Evolutionary conservation across 148 eudicot genomes (phyloP).

Genomic region (Vaccinium darrowii): DNA sequence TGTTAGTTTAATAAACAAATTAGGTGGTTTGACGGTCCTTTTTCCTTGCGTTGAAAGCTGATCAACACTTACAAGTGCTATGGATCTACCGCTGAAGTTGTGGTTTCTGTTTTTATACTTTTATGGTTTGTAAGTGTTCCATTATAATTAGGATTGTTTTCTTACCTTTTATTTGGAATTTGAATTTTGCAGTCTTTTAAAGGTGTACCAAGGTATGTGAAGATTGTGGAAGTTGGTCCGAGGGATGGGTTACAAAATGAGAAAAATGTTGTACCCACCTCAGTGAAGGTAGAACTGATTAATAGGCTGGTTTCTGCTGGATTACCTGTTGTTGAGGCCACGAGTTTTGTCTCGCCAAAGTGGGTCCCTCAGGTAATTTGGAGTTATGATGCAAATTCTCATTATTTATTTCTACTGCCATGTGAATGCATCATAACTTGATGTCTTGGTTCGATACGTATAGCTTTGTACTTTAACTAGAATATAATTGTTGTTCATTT

Average conservation of each 20-base stretch:
- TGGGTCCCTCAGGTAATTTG: constrained; percentile 93
- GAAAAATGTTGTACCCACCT: constrained; percentile 72
- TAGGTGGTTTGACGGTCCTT: constrained; percentile 2
- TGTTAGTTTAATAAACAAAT: not conserved
- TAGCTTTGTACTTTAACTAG: not conserved
- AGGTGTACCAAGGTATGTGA: constrained; percentile 64
- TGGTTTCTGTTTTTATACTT: not conserved
- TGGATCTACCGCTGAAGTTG: not conserved
- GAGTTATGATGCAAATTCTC: constrained; percentile 1
- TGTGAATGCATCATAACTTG: not conserved
- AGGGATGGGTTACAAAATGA: constrained; percentile 96
- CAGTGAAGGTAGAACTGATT: constrained; percentile 83
- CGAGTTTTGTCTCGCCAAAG: constrained; percentile 96
- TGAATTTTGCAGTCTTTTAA: constrained; percentile 60
- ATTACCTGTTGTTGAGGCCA: constrained; percentile 89
- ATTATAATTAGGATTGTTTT: not conserved
- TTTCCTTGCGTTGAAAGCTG: constrained; percentile 5
- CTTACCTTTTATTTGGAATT: constrained; percentile 25
- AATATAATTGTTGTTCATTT: not conserved
- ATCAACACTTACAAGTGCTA: not conserved
- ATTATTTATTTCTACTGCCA: not conserved
- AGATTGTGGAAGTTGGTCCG: constrained; percentile 96
- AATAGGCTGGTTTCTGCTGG: constrained; percentile 84
- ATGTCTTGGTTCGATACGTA: not conserved
- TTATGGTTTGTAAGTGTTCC: not conserved